These are phyloP conservation scores for Phytopythium sindhum DNA, from an alignment of 352 stramenopile species.

Conservation along the genomic window DNA sequence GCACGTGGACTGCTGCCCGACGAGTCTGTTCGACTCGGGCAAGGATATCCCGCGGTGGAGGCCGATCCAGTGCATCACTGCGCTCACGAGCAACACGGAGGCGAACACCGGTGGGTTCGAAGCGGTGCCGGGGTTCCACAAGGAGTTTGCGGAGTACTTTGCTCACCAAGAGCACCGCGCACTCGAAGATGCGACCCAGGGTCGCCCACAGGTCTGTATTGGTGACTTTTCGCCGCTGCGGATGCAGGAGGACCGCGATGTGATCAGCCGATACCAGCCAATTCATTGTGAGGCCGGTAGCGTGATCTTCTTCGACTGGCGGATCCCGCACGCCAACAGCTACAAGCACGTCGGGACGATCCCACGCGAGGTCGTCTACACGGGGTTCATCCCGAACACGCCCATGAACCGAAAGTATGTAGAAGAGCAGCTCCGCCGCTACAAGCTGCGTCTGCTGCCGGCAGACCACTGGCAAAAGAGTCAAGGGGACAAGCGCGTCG, in stretches of 20 bases:
- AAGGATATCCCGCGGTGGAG: slow-evolving; percentile 80
- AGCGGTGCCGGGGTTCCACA: slow-evolving; percentile 83
- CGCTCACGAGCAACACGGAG: slow-evolving; percentile 68
- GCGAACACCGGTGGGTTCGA: slow-evolving; percentile 84
- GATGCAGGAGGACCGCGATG: slow-evolving; percentile 72
- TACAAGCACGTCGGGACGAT: slow-evolving; percentile 58
- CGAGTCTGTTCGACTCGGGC: slow-evolving; percentile 59
- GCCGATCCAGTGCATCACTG: slow-evolving; percentile 87
- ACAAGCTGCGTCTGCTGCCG: slow-evolving; percentile 54
- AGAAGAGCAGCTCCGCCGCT: slow-evolving; percentile 69
- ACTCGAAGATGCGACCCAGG: slow-evolving; percentile 11
- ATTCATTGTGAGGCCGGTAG: slow-evolving; percentile 62
- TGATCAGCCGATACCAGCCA: slow-evolving; percentile 74
- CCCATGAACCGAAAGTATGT: slow-evolving; percentile 71
- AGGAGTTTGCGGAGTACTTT: slow-evolving; percentile 74
- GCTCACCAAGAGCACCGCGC: slow-evolving; percentile 13
- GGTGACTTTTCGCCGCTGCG: slow-evolving; percentile 86
- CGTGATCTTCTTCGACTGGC: slow-evolving; percentile 88
- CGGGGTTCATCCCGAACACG: slow-evolving; percentile 73
- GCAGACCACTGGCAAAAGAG: slow-evolving; percentile 79
- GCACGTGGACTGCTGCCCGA: slow-evolving; percentile 87
- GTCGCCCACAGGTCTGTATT: slow-evolving; percentile 72
- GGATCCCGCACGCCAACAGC: slow-evolving; percentile 86
- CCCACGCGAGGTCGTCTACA: slow-evolving; percentile 83
- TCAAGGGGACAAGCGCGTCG: slow-evolving; percentile 45